Percentiles rank a stretch among this genome's conserved stretches.
Evolutionary conservation across 495 filamentous ascomycete genomes (phyloP).

Genomic region (Hyaloscypha bicolor): DNA sequence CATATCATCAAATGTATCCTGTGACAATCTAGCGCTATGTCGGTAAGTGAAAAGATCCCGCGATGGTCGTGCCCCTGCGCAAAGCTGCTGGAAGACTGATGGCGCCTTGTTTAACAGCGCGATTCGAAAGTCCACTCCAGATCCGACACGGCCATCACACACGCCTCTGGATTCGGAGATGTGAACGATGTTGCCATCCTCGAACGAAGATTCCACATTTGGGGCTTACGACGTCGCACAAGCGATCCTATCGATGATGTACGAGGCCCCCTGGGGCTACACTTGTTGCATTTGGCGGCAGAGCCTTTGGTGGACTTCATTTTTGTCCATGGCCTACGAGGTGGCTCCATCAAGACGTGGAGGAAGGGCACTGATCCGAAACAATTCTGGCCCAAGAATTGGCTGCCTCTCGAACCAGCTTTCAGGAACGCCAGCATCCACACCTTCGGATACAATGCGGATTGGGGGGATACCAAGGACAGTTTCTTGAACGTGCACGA

Average conservation of each 20-base stretch:
- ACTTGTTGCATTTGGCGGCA: conserved; percentile 32
- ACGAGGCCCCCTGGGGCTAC: conserved; percentile 38
- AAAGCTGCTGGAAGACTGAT: no score
- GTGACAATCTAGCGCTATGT: no score
- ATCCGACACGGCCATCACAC: no score
- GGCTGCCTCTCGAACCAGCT: conserved; percentile 24
- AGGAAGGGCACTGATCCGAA: conserved; percentile 5
- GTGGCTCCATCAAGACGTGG: conserved; percentile 33
- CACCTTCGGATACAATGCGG: conserved; percentile 28
- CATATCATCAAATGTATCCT: no score
- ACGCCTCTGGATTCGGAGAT: no score
- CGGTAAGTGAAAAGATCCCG: no score
- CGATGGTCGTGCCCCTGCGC: no score
- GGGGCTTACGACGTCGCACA: no score
- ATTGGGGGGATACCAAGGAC: conserved; percentile 29
- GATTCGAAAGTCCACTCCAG: no score
- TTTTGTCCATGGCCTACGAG: conserved; percentile 34
- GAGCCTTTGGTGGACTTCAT: conserved; percentile 40
- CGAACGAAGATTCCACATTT: no score
- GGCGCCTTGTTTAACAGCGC: no score
- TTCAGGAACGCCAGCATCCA: conserved; percentile 22
- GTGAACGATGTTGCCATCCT: no score
- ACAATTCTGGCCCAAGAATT: conserved; percentile 30
- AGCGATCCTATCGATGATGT: not conserved
- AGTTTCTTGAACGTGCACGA: conserved; percentile 42